Evolutionary conservation across 139 green algal species (phyloP), one percentile per base, ranked within the genome.

Genomic region (Asterochloris sp.): DNA sequence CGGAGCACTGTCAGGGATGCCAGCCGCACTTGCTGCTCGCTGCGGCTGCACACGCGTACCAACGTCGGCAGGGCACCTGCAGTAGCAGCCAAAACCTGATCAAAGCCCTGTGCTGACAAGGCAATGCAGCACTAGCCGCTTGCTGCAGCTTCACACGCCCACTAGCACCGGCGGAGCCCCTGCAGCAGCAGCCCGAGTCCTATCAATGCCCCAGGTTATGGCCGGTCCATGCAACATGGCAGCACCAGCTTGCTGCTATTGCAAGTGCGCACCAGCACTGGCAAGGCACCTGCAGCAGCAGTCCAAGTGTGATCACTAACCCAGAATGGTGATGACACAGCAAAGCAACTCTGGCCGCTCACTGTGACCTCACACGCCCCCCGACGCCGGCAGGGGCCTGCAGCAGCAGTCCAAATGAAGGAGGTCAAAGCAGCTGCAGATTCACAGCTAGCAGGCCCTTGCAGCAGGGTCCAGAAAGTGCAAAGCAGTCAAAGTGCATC

Each of bases 1-100:
- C 78, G 29, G 0, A 83, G 66, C 13, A 83, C 47, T 14, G 67
- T 67, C 11, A 83, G 78, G 8, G 38, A n/a, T 13, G 78, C 66
- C 27, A 83, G 63, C 47, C 73, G 78, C 29, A 83, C 64, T 60
- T 83, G 66, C 10, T 66, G 21, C 17, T 19, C 21, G 67, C 78
- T 67, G 12, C 67, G 64, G 73, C 28, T 29, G 47, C 78, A 77
- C 9, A 26, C 38, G 27, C 73, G 78, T 66, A 76, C 66, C 67
- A 83, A n/a, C 11, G 60, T 67, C 61, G 14, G 63, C 12, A 83
- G 23, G 0, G 66, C 78, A 60, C 67, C 78, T 83, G 38, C 67
- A 83, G 0, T 61, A 2, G 38, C 9, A 27, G 10, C 23, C 29
- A 81, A 71, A 61, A 27, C 4, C 8, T 1, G 17, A 26, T 21